These are phyloP conservation scores for Adenanthera pavonina DNA, from an alignment of 306 rosid genomes.

Conservation along the genomic window DNA sequence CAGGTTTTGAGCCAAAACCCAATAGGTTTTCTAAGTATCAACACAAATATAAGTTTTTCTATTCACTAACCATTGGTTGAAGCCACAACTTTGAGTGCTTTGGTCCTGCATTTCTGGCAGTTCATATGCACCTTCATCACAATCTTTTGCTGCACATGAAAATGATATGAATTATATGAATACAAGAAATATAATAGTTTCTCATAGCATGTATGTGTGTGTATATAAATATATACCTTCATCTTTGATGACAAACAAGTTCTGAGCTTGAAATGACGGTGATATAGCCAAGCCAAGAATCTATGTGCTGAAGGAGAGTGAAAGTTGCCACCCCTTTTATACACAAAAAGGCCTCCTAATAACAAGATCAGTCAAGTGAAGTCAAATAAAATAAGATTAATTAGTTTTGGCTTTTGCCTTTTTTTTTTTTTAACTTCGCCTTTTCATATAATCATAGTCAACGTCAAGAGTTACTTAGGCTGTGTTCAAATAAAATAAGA, in stretches of 20 bases:
- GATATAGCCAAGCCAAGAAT: background rate
- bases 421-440: background rate
- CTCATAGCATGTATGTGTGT: too few relatives aligned
- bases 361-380: background rate
- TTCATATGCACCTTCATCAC: constrained; percentile 58
- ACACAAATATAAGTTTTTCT: background rate
- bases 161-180: too few relatives aligned
- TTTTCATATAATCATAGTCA: background rate
- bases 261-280: background rate
- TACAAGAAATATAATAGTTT: too few relatives aligned
- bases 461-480: too few relatives aligned
- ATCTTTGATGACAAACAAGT: background rate
- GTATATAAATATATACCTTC: constrained; percentile 33
- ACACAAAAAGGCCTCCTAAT: too few relatives aligned
- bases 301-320: background rate
- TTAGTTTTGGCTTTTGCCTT: too few relatives aligned
- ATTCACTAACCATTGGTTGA: constrained; percentile 35
- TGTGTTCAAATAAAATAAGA: too few relatives aligned
- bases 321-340: background rate
- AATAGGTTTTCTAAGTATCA: background rate
- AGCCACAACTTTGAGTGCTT: constrained; percentile 51
- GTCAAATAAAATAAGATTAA: background rate
- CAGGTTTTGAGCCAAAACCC: too few relatives aligned
- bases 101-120: constrained; percentile 48
- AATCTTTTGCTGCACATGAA: constrained; percentile 57